Base-by-base conservation (phyloP, 805 yeast species). In the Kodamaea laetipori region DNA sequence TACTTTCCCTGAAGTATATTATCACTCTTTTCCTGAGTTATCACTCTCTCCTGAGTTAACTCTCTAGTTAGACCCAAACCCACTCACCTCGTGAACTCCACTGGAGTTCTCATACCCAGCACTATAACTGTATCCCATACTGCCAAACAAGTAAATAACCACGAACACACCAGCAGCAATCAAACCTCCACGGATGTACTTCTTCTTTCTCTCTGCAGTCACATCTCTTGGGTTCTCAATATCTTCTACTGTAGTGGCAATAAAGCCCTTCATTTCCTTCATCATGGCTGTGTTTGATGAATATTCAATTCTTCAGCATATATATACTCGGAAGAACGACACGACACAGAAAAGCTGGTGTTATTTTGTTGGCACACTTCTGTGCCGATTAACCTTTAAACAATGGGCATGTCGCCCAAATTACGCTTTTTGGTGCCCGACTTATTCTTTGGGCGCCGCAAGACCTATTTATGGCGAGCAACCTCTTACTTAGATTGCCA, bases 121-220 rank as follows among this genome's bases (percentile, higher is more conserved):
- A 11, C 15, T 25, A 36, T 39, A 39, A 11, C 10, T 27, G 45
- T 51, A 50, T 7, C 52, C 52, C 42, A 43, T 43, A 11, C 49
- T 44, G 16, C 52, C 53, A 15, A 49, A 42, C 18, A 51, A 28
- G 45, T 41, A 50, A 12, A 51, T 32, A 6, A 44, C 49, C n/a
- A 50, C 25, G 6, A 47, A 11, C 9, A 45, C 44, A 9, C 44
- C 41, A 12, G 43, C 31, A 11, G 44, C 44, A 25, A 49, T 45
- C 11, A 30, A 39, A n/a, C 43, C 41, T 43, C 15, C 30, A 25
- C 36, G 36, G 3, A 23, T 32, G 31, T 41, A 15, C 46, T 32
- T 19, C 33, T 37, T 45, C 37, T 45, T 45, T 30, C 21, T 43
- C 28, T 19, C 21, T 10, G n/a, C 37, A 13, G 19, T 30, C 34